phyloP scores from a whole-genome alignment of 805 yeast species.

The Teunomyces cretensis region DNA sequence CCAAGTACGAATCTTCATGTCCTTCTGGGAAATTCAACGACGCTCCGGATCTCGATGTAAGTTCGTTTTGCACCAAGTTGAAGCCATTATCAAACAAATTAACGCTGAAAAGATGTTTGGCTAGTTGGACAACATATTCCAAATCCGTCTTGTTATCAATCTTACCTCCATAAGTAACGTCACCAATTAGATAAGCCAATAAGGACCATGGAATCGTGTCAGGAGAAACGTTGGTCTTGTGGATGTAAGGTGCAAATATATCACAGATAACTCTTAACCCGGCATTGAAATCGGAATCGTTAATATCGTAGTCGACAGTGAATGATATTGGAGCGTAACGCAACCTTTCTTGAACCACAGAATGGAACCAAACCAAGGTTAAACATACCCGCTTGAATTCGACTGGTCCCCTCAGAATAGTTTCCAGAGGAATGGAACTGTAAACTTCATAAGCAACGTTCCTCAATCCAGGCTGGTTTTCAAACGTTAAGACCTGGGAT shows the following conservation, averaged over 20 bases:
- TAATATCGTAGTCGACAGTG: slow-evolving; percentile 61
- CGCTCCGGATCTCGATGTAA: slow-evolving; percentile 13
- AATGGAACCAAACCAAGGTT: slow-evolving; percentile 69
- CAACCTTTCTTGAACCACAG: slow-evolving; percentile 56
- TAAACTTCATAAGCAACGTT: slow-evolving; percentile 42
- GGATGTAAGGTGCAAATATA: slow-evolving; percentile 25
- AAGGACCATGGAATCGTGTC: slow-evolving; percentile 52
- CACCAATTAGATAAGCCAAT: slow-evolving; percentile 48
- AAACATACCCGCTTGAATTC: slow-evolving; percentile 51
- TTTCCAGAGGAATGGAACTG: slow-evolving; percentile 17
- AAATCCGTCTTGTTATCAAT: slow-evolving; percentile 45
- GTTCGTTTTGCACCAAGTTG: slow-evolving; percentile 36
- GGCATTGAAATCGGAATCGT: slow-evolving; percentile 64
- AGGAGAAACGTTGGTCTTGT: slow-evolving; percentile 12
- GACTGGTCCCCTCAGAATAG: slow-evolving; percentile 26
- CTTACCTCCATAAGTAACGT: slow-evolving; percentile 68
- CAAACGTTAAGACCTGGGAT: slow-evolving; percentile 59
- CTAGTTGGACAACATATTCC: slow-evolving; percentile 30
- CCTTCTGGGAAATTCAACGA: slow-evolving; percentile 50
- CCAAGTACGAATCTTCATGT: slow-evolving; percentile 25
- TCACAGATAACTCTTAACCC: slow-evolving; percentile 46
- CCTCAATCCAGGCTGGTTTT: slow-evolving; percentile 61
- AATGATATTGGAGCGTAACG: slow-evolving; percentile 67
- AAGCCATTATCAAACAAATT: slow-evolving; percentile 43
- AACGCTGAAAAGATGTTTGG: slow-evolving; percentile 36